Percentiles rank a stretch among this genome's conserved stretches.
These are phyloP conservation scores for Phialocephala sp. DNA, from an alignment of 2,329 filamentous ascomycete species.

Conservation along the genomic window DNA sequence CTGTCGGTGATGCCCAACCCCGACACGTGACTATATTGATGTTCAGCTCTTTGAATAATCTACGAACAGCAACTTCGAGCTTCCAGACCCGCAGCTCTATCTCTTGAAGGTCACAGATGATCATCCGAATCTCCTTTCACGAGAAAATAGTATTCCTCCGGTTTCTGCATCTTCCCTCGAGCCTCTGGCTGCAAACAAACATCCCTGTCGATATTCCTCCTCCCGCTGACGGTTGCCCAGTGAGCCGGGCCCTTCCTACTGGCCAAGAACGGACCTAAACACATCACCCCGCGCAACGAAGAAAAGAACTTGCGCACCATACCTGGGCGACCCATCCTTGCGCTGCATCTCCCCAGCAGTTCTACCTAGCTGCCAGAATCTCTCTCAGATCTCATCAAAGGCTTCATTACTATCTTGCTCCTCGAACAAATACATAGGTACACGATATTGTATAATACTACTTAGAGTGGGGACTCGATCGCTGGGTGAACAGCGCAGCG, in stretches of 20 bases:
- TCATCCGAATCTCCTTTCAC: background rate
- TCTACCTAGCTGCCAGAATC: background rate
- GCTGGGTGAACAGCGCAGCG: background rate
- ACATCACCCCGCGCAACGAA: background rate
- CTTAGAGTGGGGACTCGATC: background rate
- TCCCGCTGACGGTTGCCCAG: background rate
- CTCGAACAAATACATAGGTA: background rate
- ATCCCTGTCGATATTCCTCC: background rate
- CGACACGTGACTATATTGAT: background rate
- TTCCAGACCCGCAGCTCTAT: background rate
- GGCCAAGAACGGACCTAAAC: background rate
- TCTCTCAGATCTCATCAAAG: background rate
- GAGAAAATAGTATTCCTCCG: background rate
- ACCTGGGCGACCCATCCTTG: constrained; percentile 7
- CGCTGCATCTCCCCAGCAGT: background rate
- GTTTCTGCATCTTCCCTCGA: background rate
- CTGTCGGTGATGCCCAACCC: background rate
- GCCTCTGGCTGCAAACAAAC: background rate
- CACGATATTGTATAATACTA: background rate
- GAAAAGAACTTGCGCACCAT: background rate
- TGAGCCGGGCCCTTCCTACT: background rate
- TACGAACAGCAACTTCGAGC: background rate
- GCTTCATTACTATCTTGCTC: background rate
- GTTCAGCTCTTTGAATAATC: background rate
- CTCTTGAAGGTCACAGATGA: background rate